Evolutionary conservation across 495 filamentous ascomycete species (phyloP).

Genomic region (Talaromyces borbonicus): DNA sequence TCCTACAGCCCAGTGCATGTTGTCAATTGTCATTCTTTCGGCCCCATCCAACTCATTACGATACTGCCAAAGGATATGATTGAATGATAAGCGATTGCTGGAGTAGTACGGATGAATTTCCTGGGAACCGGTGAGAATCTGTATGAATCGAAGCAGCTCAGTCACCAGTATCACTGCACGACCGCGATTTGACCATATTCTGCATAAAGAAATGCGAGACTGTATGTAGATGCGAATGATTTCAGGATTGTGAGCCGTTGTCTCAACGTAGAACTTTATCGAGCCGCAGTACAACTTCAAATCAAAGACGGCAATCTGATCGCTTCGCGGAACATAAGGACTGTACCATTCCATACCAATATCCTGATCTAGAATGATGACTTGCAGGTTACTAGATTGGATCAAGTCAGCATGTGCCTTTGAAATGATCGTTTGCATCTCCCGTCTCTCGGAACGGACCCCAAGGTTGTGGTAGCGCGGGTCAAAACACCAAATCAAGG

Average conservation of each 20-base stretch:
- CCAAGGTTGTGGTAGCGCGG: not conserved
- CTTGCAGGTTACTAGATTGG: not conserved
- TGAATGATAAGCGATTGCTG: not conserved
- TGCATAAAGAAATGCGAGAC: no score
- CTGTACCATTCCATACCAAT: not conserved
- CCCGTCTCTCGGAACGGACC: not conserved
- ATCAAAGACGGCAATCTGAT: not conserved
- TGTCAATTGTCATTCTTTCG: not conserved
- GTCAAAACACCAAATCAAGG: not conserved
- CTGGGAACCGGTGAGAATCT: not conserved
- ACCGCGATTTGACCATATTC: no score
- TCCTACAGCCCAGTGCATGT: not conserved
- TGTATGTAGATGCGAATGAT: no score
- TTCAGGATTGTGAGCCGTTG: no score
- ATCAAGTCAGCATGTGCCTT: not conserved
- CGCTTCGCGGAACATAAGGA: no score
- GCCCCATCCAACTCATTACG: not conserved
- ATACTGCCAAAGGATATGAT: not conserved
- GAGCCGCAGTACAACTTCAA: no score
- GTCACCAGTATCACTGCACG: no score
- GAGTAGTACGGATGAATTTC: not conserved
- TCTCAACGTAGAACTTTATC: no score
- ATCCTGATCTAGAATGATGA: not conserved
- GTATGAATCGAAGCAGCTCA: no score
- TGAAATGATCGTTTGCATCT: not conserved